Evolutionary conservation across 2,329 filamentous ascomycete species (phyloP).

Genomic region (Aspergillus fumigatiaffinis): DNA sequence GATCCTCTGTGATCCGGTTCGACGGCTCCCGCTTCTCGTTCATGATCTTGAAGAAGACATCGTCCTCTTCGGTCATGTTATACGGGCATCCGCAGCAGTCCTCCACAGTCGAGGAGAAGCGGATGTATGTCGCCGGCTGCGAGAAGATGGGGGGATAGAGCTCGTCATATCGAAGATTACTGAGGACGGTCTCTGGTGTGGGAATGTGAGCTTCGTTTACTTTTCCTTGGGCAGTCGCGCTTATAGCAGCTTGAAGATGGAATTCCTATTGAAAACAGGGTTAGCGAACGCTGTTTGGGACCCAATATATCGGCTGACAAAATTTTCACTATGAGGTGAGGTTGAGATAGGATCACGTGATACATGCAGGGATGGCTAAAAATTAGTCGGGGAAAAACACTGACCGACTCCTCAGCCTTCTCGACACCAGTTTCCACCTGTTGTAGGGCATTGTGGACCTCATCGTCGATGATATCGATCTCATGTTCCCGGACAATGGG

Average conservation of each 20-base stretch:
- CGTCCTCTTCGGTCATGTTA: conserved; percentile 91
- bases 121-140: conserved; percentile 89
- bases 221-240: conserved; percentile 58
- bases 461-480: conserved; percentile 85
- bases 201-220: conserved; percentile 63
- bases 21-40: conserved; percentile 69
- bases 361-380: conserved; percentile 30
- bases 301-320: conserved; percentile 14
- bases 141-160: conserved; percentile 77
- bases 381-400: conserved; percentile 46
- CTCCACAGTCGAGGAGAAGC: conserved; percentile 96
- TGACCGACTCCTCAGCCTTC: conserved; percentile 93
- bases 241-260: conserved; percentile 84
- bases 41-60: conserved; percentile 75
- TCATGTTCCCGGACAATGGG: conserved; percentile 85
- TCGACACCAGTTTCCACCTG: conserved; percentile 95
- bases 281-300: conserved; percentile 17
- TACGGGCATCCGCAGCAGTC: conserved; percentile 88
- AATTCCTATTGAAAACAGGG: conserved; percentile 64
- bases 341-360: conserved; percentile 38
- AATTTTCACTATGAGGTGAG: conserved; percentile 31
- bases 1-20: conserved; percentile 74
- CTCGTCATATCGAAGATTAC: conserved; percentile 76
- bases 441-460: conserved; percentile 72
- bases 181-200: conserved; percentile 61